A percentile compares a stretch with the other conserved stretches of the same genome.
These are phyloP conservation scores for Oryza longistaminata DNA, from an alignment of 176 grass and related monocot species.

Conservation along the genomic window DNA sequence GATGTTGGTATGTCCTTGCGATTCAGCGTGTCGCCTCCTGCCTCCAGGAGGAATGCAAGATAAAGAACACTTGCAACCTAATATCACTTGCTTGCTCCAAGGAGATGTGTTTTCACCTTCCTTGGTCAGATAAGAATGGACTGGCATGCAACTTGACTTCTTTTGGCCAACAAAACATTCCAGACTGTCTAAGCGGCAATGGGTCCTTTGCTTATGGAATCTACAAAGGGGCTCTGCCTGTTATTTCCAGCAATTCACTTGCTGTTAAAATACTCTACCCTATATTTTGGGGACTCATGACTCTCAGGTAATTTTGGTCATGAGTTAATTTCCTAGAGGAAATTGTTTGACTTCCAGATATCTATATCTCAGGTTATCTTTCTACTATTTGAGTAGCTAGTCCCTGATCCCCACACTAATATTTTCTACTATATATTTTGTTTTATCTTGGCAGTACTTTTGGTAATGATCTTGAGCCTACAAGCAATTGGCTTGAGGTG, in stretches of 20 bases:
- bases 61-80: slow-evolving; percentile 65
- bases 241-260: slow-evolving; percentile 90
- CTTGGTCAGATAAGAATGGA: slow-evolving; percentile 30
- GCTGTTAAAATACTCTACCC: slow-evolving; percentile 91
- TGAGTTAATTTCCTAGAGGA: not conserved
- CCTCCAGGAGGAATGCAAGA: slow-evolving; percentile 64
- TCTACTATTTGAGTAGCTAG: not conserved
- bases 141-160: slow-evolving; percentile 60
- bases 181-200: slow-evolving; percentile 59
- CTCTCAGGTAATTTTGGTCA: slow-evolving; percentile 72
- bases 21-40: slow-evolving; percentile 86
- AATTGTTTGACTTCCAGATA: not conserved
- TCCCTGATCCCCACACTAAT: not conserved
- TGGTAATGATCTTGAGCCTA: slow-evolving; percentile 89
- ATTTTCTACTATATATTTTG: not conserved
- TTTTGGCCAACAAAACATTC: slow-evolving; percentile 51
- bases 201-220: slow-evolving; percentile 78
- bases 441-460: slow-evolving; percentile 67
- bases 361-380: not conserved
- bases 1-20: slow-evolving; percentile 96
- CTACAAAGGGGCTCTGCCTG: slow-evolving; percentile 81
- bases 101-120: slow-evolving; percentile 55
- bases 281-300: slow-evolving; percentile 99
- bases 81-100: slow-evolving; percentile 62
- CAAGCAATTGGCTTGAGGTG: slow-evolving; percentile 88